Evolutionary conservation across 2,329 filamentous ascomycete genomes (phyloP).

Genomic region (Trichoderma koningiopsis): DNA sequence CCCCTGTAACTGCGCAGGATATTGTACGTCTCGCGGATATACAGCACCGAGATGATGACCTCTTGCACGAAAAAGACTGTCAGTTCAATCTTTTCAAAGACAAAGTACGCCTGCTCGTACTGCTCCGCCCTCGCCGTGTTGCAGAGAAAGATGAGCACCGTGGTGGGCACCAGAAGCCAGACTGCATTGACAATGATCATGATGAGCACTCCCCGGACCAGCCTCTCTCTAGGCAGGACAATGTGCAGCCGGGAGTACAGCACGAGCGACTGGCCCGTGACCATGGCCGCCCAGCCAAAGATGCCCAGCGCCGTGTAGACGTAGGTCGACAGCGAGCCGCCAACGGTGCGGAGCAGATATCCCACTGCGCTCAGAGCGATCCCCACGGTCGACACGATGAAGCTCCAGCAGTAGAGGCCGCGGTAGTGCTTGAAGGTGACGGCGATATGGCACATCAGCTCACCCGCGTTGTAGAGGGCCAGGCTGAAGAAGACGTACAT

Average conservation of each 20-base stretch:
- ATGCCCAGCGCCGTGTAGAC: constrained; percentile 21
- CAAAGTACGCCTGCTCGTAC: constrained; percentile 38
- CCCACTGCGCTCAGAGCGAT: constrained; percentile 38
- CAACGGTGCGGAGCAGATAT: constrained; percentile 11
- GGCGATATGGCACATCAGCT: constrained; percentile 47
- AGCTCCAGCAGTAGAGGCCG: constrained; percentile 45
- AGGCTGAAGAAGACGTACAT: constrained; percentile 27
- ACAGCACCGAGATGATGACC: constrained; percentile 53
- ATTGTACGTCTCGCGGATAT: constrained; percentile 53
- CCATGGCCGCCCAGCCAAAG: constrained; percentile 47
- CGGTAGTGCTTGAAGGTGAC: constrained; percentile 44
- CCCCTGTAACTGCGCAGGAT: constrained; percentile 46
- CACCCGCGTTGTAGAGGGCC: constrained; percentile 26
- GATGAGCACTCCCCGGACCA: constrained; percentile 51
- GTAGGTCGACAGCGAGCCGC: constrained; percentile 31
- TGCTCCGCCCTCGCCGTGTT: constrained; percentile 37
- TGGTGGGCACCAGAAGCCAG: constrained; percentile 56
- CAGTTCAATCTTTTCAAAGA: constrained; percentile 56
- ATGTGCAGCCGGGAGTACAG: constrained; percentile 65
- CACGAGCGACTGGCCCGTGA: constrained; percentile 62
- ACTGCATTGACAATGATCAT: constrained; percentile 61
- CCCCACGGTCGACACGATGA: constrained; percentile 39
- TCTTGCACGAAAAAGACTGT: constrained; percentile 58
- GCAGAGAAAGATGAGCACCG: constrained; percentile 55
- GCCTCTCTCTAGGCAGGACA: constrained; percentile 51